Base-by-base conservation (phyloP, 768 basidiomycete genomes). In the Saitozyma sp. region DNA sequence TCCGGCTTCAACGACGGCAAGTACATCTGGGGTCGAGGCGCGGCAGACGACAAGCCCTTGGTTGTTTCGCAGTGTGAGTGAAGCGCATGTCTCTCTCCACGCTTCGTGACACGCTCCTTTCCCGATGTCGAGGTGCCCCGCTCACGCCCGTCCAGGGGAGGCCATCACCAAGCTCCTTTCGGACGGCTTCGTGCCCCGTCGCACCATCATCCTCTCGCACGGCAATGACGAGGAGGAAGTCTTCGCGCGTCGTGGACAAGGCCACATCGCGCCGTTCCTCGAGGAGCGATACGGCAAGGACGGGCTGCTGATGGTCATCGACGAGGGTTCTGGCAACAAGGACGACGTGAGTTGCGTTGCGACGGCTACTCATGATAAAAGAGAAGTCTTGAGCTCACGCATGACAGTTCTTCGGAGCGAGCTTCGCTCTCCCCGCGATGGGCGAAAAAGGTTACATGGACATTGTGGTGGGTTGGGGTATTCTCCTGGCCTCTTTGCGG, bases 181-280 rank as follows among this genome's bases (percentile, higher is more conserved):
- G 51, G 54, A 55, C 6, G 70, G 69, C 14, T 77, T 68, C 56
- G 43, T 55, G 40, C 74, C 76, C 16, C 59, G 68, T 19, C 57
- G 76, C 11, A 78, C 74, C 4, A 55, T 76, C 58, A 73, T 79
- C 58, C 65, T 78, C 42, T 65, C 73, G 10, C 74, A 74, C 48
- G 76, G 76, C 0, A 67, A 70, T 45, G 78, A 77, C 56, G 78
- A 79, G 52, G 77, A 78, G 57, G 77, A 78, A 57, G 77, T 76
- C 20, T 72, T 69, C 41, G 71, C 69, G 7, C 62, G 73, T 19
- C 63, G 75, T 43, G 77, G 77, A 43, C 75, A 76, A 42, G 75
- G 75, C 4, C 60, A 68, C 16, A 70, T 78, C 50, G 75, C 72
- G 3, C 70, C 69, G 3, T 70, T 75, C 61, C 63, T 78, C 17